Base-by-base conservation (phyloP, 139 green algal genomes). In the Auxenochlorella pyrenoidosa region DNA sequence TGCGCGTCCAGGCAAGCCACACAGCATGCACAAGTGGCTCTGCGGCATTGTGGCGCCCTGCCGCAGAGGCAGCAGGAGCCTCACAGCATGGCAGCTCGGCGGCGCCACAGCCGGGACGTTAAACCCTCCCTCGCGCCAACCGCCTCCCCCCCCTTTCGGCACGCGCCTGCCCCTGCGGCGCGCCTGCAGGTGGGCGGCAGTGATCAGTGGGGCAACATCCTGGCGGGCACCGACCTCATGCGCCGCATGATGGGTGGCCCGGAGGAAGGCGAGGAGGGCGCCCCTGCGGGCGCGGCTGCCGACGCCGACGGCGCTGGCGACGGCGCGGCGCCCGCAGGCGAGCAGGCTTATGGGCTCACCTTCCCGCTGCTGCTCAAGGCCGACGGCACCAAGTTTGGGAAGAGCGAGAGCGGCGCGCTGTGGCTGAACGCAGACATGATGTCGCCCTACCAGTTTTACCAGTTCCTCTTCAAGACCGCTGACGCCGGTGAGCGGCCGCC, bases 141-240 rank as follows among this genome's bases (percentile, higher is more conserved):
- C n/a, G n/a, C n/a, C n/a, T n/a, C n/a, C n/a, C n/a, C n/a, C n/a
- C n/a, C n/a, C n/a, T n/a, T n/a, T n/a, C n/a, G n/a, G n/a, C n/a
- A n/a, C n/a, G n/a, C n/a, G n/a, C n/a, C n/a, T n/a, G 10, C 22
- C 54, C 54, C 54, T 24, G 54, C 54, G n/a, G n/a, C 54, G 2
- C 18, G 15, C 16, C 16, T 43, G 83, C 95, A 99, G 91, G 91
- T 98, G 24, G 97, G 97, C 41, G 97, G 97, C 63, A 97, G 93
- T 82, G 97, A 99, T 92, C 97, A 99, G 91, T 99, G 96, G 97
- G 97, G 97, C 72, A 99, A 99, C 95, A 99, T 99, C 92, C 97
- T 94, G 5, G 96, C 97, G 0, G 95, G 89, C 41, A 98, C 96
- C 0, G 97, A 99, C 82, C 93, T 99, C 54, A 90, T 97, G 34